Evolutionary conservation across 2,329 filamentous ascomycete species (phyloP).

Genomic region (Passalora sequoiae): DNA sequence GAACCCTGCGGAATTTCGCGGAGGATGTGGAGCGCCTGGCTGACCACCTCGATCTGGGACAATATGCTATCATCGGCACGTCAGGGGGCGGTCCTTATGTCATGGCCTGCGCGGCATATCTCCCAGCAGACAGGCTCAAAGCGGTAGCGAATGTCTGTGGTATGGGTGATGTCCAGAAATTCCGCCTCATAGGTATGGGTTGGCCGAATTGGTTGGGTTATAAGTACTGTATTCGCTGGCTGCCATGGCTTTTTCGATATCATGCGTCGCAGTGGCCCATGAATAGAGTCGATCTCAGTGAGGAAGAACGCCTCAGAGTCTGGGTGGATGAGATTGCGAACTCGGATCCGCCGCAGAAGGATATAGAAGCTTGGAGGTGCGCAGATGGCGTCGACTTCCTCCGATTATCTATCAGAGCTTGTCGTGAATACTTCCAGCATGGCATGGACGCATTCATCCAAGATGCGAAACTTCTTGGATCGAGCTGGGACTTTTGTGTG

Average conservation of each 20-base stretch:
- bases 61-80: slow-evolving; percentile 43
- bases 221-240: neutral
- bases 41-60: slow-evolving; percentile 37
- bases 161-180: neutral
- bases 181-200: neutral
- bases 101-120: slow-evolving; percentile 41
- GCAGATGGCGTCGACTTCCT: neutral
- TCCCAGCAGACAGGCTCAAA: slow-evolving; percentile 29
- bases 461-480: neutral
- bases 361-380: neutral
- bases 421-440: neutral
- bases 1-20: slow-evolving; percentile 40
- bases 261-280: neutral
- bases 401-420: neutral
- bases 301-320: neutral
- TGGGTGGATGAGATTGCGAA: neutral
- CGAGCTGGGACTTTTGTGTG: neutral
- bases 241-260: neutral
- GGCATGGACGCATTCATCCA: neutral
- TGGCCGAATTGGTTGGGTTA: slow-evolving; percentile 2
- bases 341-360: neutral
- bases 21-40: slow-evolving; percentile 41
- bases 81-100: slow-evolving; percentile 48
- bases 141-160: slow-evolving; percentile 5
- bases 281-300: neutral